phyloP scores from a whole-genome alignment of 768 basidiomycete genomes.

The Leccinellum rugosiceps region DNA sequence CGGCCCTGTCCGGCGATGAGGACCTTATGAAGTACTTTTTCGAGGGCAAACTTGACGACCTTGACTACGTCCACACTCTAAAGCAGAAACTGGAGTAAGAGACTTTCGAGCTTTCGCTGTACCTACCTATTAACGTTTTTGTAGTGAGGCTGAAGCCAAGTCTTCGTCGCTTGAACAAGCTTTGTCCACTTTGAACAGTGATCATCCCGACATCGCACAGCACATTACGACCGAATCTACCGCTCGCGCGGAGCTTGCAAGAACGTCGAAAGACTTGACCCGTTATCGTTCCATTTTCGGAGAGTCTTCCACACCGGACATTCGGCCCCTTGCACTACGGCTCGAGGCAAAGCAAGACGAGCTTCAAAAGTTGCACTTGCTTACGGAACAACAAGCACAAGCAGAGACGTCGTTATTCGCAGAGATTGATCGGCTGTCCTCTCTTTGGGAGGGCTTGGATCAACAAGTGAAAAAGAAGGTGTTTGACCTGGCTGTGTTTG shows the following conservation, averaged over 20 bases:
- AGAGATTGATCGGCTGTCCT: constrained; percentile 83
- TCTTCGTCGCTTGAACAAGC: constrained; percentile 50
- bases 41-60: constrained; percentile 50
- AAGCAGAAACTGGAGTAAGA: constrained; percentile 57
- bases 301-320: constrained; percentile 49
- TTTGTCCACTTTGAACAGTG: constrained; percentile 41
- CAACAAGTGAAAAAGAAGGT: constrained; percentile 80
- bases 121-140: constrained; percentile 13
- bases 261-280: constrained; percentile 46
- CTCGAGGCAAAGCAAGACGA: constrained; percentile 69
- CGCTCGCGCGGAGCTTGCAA: constrained; percentile 46
- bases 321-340: constrained; percentile 46
- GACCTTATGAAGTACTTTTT: constrained; percentile 73
- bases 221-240: constrained; percentile 50
- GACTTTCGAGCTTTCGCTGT: not conserved
- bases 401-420: constrained; percentile 73
- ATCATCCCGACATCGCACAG: constrained; percentile 51
- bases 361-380: constrained; percentile 55
- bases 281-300: constrained; percentile 68
- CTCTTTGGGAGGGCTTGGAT: constrained; percentile 83
- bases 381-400: constrained; percentile 61
- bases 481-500: constrained; percentile 71
- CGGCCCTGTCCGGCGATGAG: constrained; percentile 65
- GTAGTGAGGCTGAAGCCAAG: constrained; percentile 53
- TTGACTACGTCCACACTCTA: constrained; percentile 49